These are phyloP conservation scores for Puccinia brachypodii DNA, from an alignment of 1,284 basidiomycete species.

Conservation along the genomic window DNA sequence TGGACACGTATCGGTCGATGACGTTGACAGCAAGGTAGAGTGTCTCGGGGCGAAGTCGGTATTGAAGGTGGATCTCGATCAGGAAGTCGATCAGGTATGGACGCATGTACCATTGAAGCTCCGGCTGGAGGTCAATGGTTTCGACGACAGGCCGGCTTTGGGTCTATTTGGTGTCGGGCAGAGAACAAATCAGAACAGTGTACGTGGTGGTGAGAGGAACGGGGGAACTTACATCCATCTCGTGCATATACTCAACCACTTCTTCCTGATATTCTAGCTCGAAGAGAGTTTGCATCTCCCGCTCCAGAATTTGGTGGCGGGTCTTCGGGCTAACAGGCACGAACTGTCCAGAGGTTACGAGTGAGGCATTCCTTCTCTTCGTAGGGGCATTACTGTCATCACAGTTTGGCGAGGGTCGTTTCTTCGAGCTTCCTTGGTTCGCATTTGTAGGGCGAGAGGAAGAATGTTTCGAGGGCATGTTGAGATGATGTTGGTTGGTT, in stretches of 20 bases:
- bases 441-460: background rate
- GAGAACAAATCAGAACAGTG: background rate
- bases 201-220: conserved; percentile 11
- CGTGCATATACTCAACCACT: conserved; percentile 86
- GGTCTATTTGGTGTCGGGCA: background rate
- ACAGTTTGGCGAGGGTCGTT: conserved; percentile 46
- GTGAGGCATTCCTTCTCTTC: conserved; percentile 2
- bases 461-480: background rate
- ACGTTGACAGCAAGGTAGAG: conserved; percentile 98
- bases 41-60: conserved; percentile 94
- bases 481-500: background rate
- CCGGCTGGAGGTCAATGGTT: conserved; percentile 98
- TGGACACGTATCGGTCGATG: conserved; percentile 97
- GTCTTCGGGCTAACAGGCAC: conserved; percentile 48
- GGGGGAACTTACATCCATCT: conserved; percentile 81
- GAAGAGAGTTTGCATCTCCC: conserved; percentile 60
- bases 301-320: conserved; percentile 52
- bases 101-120: conserved; percentile 85
- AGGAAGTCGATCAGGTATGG: conserved; percentile 98
- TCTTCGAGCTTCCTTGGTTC: conserved; percentile 40
- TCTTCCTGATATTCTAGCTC: conserved; percentile 97
- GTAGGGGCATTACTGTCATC: conserved; percentile 14
- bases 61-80: conserved; percentile 96
- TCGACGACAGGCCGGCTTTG: conserved; percentile 68
- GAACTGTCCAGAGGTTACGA: conserved; percentile 39